A percentile compares a stretch with the other conserved stretches of the same genome.
Conservation (phyloP, 805 yeast genomes). For the baker's yeast (Saccharomyces cerevisiae) region DNA sequence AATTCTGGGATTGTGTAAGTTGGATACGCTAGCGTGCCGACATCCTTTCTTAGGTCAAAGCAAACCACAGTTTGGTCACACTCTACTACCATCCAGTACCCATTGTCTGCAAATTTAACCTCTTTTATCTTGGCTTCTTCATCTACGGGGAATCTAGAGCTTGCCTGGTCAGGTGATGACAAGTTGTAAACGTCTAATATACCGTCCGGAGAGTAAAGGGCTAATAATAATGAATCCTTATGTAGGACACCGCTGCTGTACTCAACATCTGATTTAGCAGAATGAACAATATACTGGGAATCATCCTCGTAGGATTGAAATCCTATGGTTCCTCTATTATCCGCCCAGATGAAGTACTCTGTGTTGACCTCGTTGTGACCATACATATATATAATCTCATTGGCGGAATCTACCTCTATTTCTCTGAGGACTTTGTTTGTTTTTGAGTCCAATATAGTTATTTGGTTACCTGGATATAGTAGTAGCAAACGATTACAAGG, state of each 20-base stretch:
- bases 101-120: conserved; percentile 24
- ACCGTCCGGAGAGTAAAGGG: conserved; percentile 10
- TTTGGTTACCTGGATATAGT: background rate
- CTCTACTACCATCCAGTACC: conserved; percentile 27
- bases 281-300: conserved; percentile 1
- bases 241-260: conserved; percentile 19
- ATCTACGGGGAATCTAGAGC: conserved; percentile 8
- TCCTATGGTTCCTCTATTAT: conserved; percentile 12
- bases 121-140: conserved; percentile 7
- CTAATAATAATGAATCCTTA: conserved; percentile 33
- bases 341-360: conserved; percentile 12
- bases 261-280: background rate
- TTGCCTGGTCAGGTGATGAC: conserved; percentile 11
- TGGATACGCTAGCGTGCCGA: conserved; percentile 13
- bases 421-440: background rate
- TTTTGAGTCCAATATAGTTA: background rate
- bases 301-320: conserved; percentile 3
- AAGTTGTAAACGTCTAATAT: conserved; percentile 7
- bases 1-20: background rate
- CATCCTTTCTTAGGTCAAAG: conserved; percentile 23
- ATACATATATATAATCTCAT: conserved; percentile 10
- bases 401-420: background rate
- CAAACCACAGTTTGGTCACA: conserved; percentile 11
- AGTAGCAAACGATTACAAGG: background rate
- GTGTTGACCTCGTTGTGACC: conserved; percentile 9